Percentiles rank a stretch among this genome's conserved stretches.
Conservation (phyloP, 106 monocot genomes). For the Posidonia australis region DNA sequence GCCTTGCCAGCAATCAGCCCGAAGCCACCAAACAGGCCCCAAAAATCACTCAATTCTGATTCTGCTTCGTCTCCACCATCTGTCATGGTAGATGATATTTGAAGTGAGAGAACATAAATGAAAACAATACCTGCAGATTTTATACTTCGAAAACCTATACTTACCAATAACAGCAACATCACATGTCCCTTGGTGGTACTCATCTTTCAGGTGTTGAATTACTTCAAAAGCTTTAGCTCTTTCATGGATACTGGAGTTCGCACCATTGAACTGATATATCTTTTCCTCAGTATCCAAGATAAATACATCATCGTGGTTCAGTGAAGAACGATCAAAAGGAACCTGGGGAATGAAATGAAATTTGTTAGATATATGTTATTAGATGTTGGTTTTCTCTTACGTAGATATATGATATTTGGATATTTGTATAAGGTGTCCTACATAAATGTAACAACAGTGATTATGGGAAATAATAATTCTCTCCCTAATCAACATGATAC, state of each 20-base stretch:
- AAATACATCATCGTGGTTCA: conserved; percentile 48
- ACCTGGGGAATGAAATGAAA: conserved; percentile 18
- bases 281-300: conserved; percentile 47
- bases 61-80: conserved; percentile 87
- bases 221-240: conserved; percentile 52
- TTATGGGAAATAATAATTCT: no score
- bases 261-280: conserved; percentile 53
- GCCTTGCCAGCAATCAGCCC: conserved; percentile 74
- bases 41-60: conserved; percentile 78
- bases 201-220: conserved; percentile 45
- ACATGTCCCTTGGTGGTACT: conserved; percentile 45
- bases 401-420: no score
- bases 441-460: no score
- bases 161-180: conserved; percentile 41
- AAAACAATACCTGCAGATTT: background rate
- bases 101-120: background rate
- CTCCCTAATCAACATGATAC: no score
- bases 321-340: conserved; percentile 34
- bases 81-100: background rate
- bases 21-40: conserved; percentile 89
- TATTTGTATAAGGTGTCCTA: no score
- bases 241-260: conserved; percentile 47
- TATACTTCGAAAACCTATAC: background rate
- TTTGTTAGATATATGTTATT: no score
- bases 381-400: no score